A percentile compares a stretch with the other conserved stretches of the same genome.
phyloP scores from a whole-genome alignment of 1,139 yeast genomes.

The Pichia sp. region DNA sequence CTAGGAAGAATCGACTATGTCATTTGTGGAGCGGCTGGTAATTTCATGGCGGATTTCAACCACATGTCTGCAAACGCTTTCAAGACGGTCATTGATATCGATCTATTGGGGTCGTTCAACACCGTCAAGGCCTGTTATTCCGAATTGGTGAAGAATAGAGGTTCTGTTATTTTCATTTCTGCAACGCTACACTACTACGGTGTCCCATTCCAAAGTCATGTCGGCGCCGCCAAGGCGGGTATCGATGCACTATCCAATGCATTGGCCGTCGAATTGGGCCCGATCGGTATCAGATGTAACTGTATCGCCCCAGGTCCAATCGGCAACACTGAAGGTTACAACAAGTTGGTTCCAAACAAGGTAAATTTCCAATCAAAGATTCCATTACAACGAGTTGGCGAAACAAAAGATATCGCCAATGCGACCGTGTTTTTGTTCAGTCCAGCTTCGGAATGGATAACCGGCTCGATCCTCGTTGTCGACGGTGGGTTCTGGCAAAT shows the following conservation, averaged over 20 bases:
- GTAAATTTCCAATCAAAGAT: slow-evolving; percentile 46
- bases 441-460: slow-evolving; percentile 73
- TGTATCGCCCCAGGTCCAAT: slow-evolving; percentile 90
- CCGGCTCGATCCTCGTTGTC: slow-evolving; percentile 77
- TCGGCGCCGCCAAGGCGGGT: slow-evolving; percentile 94
- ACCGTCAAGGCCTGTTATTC: slow-evolving; percentile 79
- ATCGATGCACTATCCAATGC: slow-evolving; percentile 82
- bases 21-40: slow-evolving; percentile 96
- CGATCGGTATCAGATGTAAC: slow-evolving; percentile 77
- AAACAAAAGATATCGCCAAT: slow-evolving; percentile 80
- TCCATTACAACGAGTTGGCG: slow-evolving; percentile 79
- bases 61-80: slow-evolving; percentile 82
- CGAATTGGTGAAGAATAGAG: slow-evolving; percentile 63
- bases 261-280: slow-evolving; percentile 86
- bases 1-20: slow-evolving; percentile 80
- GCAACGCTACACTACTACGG: slow-evolving; percentile 91
- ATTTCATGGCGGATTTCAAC: slow-evolving; percentile 78
- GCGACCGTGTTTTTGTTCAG: slow-evolving; percentile 84
- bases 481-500: slow-evolving; percentile 94
- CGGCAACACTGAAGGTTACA: slow-evolving; percentile 77
- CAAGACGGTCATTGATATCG: slow-evolving; percentile 81
- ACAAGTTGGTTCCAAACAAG: slow-evolving; percentile 48
- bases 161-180: slow-evolving; percentile 70
- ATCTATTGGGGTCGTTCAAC: slow-evolving; percentile 81
- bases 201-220: slow-evolving; percentile 82